phyloP scores from a whole-genome alignment of 257 asterid genomes.

The Asclepias syriaca region DNA sequence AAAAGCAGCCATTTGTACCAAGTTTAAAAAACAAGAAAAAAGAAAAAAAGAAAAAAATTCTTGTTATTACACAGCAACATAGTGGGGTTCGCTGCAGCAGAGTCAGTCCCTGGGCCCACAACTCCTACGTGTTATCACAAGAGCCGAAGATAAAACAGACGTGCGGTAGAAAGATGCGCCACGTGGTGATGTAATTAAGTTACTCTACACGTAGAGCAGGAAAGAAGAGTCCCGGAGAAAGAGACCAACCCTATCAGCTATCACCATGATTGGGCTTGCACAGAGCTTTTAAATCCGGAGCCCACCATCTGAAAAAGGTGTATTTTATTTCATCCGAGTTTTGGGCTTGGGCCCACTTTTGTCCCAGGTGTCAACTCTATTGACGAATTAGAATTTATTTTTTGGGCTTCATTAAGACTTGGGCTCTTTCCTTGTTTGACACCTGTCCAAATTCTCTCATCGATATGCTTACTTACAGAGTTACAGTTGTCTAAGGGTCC shows the following conservation, averaged over 20 bases:
- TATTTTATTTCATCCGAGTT: background rate
- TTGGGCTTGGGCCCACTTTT: conserved; percentile 10
- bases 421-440: background rate
- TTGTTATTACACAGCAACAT: background rate
- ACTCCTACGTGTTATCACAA: background rate
- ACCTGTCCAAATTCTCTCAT: conserved; percentile 6
- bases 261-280: conserved; percentile 15
- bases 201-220: background rate
- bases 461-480: background rate
- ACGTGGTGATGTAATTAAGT: conserved; percentile 9
- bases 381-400: conserved; percentile 2
- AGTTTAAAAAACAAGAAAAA: background rate
- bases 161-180: background rate
- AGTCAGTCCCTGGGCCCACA: background rate
- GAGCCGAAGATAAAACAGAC: background rate
- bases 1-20: conserved; percentile 1
- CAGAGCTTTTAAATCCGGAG: background rate
- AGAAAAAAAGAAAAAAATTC: background rate
- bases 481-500: background rate
- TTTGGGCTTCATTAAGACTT: conserved; percentile 8
- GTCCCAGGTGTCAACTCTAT: conserved; percentile 7
- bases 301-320: conserved; percentile 1
- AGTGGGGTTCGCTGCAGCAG: background rate
- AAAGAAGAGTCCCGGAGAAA: background rate
- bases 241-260: background rate